Evolutionary conservation across 495 filamentous ascomycete genomes (phyloP).

Genomic region (Chaetomidium leptoderma): DNA sequence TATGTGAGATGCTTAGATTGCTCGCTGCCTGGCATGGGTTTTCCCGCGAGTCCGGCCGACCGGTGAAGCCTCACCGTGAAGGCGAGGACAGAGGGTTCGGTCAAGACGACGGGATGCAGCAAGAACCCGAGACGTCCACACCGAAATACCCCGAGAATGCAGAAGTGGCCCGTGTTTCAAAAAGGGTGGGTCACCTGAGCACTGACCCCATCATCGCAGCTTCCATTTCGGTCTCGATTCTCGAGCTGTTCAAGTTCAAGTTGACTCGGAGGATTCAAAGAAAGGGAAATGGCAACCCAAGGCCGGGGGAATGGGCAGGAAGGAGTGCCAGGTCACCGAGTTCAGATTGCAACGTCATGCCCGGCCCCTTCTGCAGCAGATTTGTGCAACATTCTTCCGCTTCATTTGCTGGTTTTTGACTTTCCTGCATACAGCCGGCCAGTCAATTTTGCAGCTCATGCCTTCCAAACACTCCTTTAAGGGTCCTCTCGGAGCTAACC

Average conservation of each 20-base stretch:
- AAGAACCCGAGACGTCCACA: too few relatives aligned
- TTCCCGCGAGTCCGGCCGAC: background rate
- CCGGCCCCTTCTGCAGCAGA: background rate
- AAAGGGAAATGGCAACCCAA: background rate
- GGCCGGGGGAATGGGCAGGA: background rate
- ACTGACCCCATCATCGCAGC: background rate
- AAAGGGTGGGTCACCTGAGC: background rate
- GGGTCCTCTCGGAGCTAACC: too few relatives aligned
- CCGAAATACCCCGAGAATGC: too few relatives aligned
- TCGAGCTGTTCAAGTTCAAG: too few relatives aligned
- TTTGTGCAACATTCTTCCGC: background rate
- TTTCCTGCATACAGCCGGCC: too few relatives aligned
- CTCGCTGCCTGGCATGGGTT: background rate
- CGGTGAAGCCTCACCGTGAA: background rate
- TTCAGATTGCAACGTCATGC: background rate
- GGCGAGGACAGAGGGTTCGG: background rate
- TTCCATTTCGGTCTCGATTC: too few relatives aligned
- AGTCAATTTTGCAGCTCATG: too few relatives aligned
- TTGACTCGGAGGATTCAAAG: too few relatives aligned
- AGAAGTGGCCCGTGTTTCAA: background rate
- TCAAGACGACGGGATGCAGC: background rate
- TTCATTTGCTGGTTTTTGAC: too few relatives aligned
- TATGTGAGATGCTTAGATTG: slow-evolving; percentile 1
- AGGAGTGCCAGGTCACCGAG: background rate
- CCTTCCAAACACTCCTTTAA: too few relatives aligned